Percentiles rank a stretch among this genome's conserved stretches.
Evolutionary conservation across 352 stramenopile genomes (phyloP).

Genomic region (Phytopythium ostracodes): DNA sequence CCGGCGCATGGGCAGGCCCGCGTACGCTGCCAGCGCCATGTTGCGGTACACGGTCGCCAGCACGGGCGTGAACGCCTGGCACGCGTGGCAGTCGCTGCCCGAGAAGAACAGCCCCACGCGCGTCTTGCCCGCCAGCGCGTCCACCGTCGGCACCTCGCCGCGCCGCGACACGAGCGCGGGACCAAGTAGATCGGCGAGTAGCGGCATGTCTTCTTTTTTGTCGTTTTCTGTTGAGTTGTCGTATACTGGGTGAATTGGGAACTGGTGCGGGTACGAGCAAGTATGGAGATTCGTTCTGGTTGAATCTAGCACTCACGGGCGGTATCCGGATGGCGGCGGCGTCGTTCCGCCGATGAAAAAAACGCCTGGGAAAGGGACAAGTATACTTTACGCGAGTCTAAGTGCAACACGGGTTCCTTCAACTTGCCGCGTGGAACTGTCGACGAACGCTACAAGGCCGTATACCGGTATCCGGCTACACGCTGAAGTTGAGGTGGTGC

Average conservation of each 20-base stretch:
- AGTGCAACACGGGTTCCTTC: background rate
- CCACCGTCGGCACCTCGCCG: conserved; percentile 40
- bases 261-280: background rate
- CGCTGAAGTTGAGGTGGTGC: background rate
- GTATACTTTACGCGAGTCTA: background rate
- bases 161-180: conserved; percentile 44
- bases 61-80: conserved; percentile 58
- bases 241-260: background rate
- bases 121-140: conserved; percentile 49
- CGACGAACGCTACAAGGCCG: background rate
- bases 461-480: background rate
- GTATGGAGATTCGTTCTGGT: background rate
- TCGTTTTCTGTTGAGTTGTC: background rate
- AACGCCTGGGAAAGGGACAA: background rate
- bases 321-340: background rate
- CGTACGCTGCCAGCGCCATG: conserved; percentile 60
- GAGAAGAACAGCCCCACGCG: conserved; percentile 68
- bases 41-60: conserved; percentile 59
- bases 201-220: conserved; percentile 34
- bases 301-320: background rate
- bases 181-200: conserved; percentile 57
- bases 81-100: conserved; percentile 50
- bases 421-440: conserved; percentile 4
- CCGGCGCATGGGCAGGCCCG: conserved; percentile 46
- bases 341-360: background rate